Percentiles rank a stretch among this genome's conserved stretches.
phyloP scores from a whole-genome alignment of 2,329 filamentous ascomycete species.

The Magnaporthiopsis poae region DNA sequence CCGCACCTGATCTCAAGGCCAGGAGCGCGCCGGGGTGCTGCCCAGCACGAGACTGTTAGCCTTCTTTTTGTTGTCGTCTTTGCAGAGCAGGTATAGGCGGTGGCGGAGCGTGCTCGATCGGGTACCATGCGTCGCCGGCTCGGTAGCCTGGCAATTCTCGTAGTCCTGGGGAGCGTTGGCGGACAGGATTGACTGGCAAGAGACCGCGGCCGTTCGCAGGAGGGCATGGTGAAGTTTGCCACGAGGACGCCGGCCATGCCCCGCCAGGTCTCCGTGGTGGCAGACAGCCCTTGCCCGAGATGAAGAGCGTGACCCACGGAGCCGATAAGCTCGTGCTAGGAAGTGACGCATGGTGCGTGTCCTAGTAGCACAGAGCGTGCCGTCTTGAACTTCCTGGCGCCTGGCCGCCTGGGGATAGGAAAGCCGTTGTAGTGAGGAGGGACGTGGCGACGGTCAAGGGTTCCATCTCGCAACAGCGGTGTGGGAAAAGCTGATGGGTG shows the following conservation, averaged over 20 bases:
- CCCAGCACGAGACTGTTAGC: background rate
- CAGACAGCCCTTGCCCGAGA: background rate
- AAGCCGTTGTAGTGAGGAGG: too few relatives aligned
- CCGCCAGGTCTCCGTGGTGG: background rate
- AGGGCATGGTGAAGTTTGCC: background rate
- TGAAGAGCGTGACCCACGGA: background rate
- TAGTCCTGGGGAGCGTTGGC: background rate
- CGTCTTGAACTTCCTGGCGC: too few relatives aligned
- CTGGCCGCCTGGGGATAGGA: too few relatives aligned
- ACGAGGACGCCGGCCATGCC: background rate
- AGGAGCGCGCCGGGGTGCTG: background rate
- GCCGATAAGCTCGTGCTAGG: background rate
- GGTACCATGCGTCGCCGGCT: background rate
- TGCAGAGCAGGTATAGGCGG: background rate
- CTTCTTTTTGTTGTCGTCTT: background rate
- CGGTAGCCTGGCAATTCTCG: background rate
- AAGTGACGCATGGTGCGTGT: background rate
- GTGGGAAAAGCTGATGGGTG: too few relatives aligned
- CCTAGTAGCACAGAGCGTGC: too few relatives aligned
- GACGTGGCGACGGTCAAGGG: too few relatives aligned
- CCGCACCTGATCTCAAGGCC: background rate
- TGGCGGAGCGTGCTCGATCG: background rate
- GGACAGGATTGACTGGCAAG: background rate
- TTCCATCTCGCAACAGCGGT: too few relatives aligned
- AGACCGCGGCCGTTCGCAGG: background rate